Evolutionary conservation across 129 eudicot species (phyloP).

Genomic region (Rutidosis leptorrhynchoides): DNA sequence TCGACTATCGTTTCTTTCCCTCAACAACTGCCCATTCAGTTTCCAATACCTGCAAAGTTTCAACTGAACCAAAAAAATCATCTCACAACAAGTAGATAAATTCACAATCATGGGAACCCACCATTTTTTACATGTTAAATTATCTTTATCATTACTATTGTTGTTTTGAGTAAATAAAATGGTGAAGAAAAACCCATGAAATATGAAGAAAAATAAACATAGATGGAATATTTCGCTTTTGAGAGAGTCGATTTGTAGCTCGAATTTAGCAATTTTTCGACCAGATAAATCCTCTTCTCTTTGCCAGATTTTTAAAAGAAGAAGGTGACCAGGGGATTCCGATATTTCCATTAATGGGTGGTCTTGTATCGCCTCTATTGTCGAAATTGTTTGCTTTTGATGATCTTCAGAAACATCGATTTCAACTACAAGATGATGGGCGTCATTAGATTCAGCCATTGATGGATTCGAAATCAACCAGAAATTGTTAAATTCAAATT

Average conservation of each 20-base stretch:
- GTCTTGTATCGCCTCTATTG: constrained; percentile 40
- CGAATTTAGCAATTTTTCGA: constrained; percentile 38
- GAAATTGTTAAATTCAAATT: too few relatives aligned
- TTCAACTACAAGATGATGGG: constrained; percentile 51
- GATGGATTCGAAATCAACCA: neutral
- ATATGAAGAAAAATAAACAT: constrained; percentile 61
- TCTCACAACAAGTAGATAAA: constrained; percentile 32
- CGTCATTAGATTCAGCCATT: constrained; percentile 51
- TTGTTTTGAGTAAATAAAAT: constrained; percentile 45
- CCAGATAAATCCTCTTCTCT: constrained; percentile 65
- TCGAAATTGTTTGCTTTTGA: constrained; percentile 31
- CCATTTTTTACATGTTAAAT: constrained; percentile 46
- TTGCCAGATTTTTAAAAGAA: constrained; percentile 80
- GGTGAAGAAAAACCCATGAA: constrained; percentile 61
- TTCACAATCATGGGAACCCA: constrained; percentile 71
- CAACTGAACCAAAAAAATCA: constrained; percentile 55
- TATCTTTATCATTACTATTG: neutral
- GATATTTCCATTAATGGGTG: constrained; percentile 92
- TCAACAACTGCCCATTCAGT: constrained; percentile 47
- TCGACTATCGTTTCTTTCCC: constrained; percentile 51
- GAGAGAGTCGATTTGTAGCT: constrained; percentile 40
- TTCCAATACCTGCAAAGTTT: constrained; percentile 71
- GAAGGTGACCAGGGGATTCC: constrained; percentile 74
- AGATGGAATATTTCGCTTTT: constrained; percentile 54
- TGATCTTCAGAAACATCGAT: constrained; percentile 56